phyloP scores from a whole-genome alignment of 2,329 filamentous ascomycete genomes.

The Parastagonospora avenae region DNA sequence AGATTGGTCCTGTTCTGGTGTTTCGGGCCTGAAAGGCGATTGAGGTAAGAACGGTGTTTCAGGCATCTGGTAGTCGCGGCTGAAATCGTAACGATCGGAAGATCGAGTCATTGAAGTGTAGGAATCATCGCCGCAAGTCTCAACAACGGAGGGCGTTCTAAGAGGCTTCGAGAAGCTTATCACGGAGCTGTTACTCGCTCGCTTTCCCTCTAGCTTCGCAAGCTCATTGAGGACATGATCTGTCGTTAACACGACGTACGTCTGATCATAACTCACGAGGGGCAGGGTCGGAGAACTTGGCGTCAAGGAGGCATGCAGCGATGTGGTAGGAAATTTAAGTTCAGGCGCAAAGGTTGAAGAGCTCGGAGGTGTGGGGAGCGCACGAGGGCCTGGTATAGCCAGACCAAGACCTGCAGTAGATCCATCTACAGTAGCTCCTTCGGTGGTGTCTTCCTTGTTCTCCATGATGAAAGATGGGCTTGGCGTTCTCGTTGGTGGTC shows the following conservation, averaged over 20 bases:
- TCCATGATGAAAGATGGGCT: slow-evolving; percentile 45
- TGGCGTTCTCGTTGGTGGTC: slow-evolving; percentile 41
- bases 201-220: slow-evolving; percentile 18
- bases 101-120: too few relatives aligned
- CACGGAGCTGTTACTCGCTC: slow-evolving; percentile 32
- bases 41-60: slow-evolving; percentile 23
- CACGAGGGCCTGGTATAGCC: slow-evolving; percentile 18
- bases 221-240: slow-evolving; percentile 12
- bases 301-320: slow-evolving; percentile 47
- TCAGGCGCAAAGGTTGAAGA: slow-evolving; percentile 43
- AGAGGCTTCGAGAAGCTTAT: slow-evolving; percentile 57
- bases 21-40: slow-evolving; percentile 26
- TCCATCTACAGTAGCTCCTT: slow-evolving; percentile 9
- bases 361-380: slow-evolving; percentile 34
- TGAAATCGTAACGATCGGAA: slow-evolving; percentile 11
- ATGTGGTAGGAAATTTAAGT: slow-evolving; percentile 39
- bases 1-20: slow-evolving; percentile 11
- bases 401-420: slow-evolving; percentile 11
- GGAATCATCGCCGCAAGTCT: slow-evolving; percentile 57
- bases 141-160: slow-evolving; percentile 84
- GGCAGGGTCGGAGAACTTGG: slow-evolving; percentile 48
- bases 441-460: slow-evolving; percentile 47
- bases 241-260: slow-evolving; percentile 22
- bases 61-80: slow-evolving; percentile 6
- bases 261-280: slow-evolving; percentile 39